These are phyloP conservation scores for Solanum verrucosum DNA, from an alignment of 257 asterid genomes.

Conservation along the genomic window DNA sequence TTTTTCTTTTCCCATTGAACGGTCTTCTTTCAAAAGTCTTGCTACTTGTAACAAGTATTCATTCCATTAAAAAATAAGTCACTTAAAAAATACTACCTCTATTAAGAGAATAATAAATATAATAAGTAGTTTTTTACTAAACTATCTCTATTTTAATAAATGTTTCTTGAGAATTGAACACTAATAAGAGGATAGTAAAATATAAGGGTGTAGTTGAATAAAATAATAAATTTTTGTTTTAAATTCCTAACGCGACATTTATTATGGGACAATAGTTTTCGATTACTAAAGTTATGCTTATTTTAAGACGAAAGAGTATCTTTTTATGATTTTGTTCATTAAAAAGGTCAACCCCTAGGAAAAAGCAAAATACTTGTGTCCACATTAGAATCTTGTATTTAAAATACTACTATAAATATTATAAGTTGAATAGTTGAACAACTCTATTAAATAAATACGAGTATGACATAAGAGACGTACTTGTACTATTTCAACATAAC, in stretches of 20 bases:
- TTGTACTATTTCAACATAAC: neutral
- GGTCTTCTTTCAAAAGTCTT: neutral
- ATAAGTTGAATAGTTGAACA: neutral
- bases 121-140: no score
- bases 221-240: no score
- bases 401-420: neutral
- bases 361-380: neutral
- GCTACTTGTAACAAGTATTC: neutral
- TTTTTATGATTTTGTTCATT: neutral
- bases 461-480: neutral
- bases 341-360: neutral
- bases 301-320: no score
- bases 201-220: no score
- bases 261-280: no score
- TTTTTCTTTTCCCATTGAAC: neutral
- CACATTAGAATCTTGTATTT: neutral
- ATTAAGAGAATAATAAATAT: neutral
- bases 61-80: no score
- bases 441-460: neutral
- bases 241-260: neutral
- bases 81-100: neutral
- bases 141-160: no score
- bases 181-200: no score
- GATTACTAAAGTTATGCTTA: neutral
- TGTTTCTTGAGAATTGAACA: neutral